Conservation (phyloP, 2,329 filamentous ascomycete species). For the Lachnellula suecica region DNA sequence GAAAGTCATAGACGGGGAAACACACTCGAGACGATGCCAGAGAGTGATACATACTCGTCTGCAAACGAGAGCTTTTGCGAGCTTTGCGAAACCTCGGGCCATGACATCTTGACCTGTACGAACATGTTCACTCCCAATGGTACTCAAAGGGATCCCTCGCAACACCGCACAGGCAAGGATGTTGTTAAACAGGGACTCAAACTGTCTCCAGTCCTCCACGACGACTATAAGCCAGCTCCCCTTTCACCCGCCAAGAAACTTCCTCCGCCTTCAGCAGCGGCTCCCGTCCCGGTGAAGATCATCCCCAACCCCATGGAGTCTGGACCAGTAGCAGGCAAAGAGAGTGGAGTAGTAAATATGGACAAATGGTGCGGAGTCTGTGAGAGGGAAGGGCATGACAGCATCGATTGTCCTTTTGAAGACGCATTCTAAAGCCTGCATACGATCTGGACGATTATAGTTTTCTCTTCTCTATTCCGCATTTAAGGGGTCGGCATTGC, state of each 20-base stretch:
- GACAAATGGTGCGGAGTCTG: conserved; percentile 97
- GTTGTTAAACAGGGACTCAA: conserved; percentile 39
- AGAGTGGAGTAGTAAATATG: conserved; percentile 74
- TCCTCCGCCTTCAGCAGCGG: conserved; percentile 36
- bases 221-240: conserved; percentile 53
- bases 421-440: conserved; percentile 59
- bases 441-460: background rate
- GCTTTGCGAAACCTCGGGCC: conserved; percentile 87
- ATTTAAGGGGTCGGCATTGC: conserved; percentile 16
- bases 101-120: conserved; percentile 92
- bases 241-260: conserved; percentile 51
- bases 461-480: conserved; percentile 5
- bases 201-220: conserved; percentile 38
- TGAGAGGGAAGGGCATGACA: conserved; percentile 94
- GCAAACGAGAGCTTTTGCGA: conserved; percentile 75
- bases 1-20: conserved; percentile 46
- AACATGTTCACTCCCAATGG: conserved; percentile 66
- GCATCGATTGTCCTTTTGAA: conserved; percentile 91
- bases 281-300: conserved; percentile 41
- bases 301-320: conserved; percentile 63
- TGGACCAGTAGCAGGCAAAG: conserved; percentile 73
- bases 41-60: conserved; percentile 68
- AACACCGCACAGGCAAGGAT: conserved; percentile 36
- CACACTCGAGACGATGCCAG: conserved; percentile 67
- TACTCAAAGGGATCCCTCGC: conserved; percentile 11